Evolutionary conservation across 495 filamentous ascomycete species (phyloP), one percentile per base, ranked within the genome.

Genomic region (Chaetomidium leptoderma): DNA sequence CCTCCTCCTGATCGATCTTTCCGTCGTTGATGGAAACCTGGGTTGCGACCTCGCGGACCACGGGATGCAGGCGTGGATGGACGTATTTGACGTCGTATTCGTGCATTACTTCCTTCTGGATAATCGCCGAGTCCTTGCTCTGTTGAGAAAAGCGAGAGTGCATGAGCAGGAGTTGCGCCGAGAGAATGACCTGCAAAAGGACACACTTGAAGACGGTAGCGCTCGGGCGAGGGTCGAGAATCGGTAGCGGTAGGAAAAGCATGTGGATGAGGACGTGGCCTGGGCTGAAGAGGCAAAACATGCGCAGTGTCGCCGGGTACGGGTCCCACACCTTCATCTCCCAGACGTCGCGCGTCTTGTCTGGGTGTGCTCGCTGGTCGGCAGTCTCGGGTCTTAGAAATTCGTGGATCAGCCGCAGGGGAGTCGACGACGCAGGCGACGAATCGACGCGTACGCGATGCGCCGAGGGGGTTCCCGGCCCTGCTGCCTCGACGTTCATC

Each of bases 1-100:
- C 84, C 47, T 75, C 77, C 47, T 81, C 79, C 5, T 72, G 61
- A 3, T 82, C 77, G 26, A 74, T 67, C 6, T 45, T 40, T 60
- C 75, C 72, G 27, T 75, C 63, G 21, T 75, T 71, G 51, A 74
- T 64, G 0, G 81, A 77, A 40, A 84, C 82, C 64, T 97, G 91
- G 0, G 85, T 91, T 10, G 82, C 88, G 6, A 93, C 91, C 67
- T 97, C 90, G 59, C 93, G 83, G 64, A 89, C 86, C 17, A 87
- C 78, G 10, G 83, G 85, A 57, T 92, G 87, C 9, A 95, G 82
- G n/a, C 85, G 79, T 10, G 95, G 93, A 67, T 95, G 90, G 2
- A 98, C 93, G 60, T 83, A 96, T 77, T 97, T 97, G 46, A 83
- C 88, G 70, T 98, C 90, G 72, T 98, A 98, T 73, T 98, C 93